Conservation (phyloP, 2,329 filamentous ascomycete species). For the Blumeria hordei region DNA sequence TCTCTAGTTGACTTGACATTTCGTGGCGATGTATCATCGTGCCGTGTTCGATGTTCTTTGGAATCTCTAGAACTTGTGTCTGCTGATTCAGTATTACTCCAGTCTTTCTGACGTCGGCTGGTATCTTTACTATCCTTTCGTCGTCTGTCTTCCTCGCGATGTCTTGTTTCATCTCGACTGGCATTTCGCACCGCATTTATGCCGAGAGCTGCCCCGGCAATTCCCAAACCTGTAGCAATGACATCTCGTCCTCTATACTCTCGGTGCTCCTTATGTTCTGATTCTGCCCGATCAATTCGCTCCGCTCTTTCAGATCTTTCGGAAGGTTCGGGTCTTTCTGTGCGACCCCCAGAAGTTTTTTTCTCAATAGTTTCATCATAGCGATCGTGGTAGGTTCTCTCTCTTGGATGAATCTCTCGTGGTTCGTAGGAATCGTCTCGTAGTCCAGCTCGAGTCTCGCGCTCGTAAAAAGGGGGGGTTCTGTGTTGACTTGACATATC, state of each 20-base stretch:
- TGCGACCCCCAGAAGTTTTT: conserved; percentile 10
- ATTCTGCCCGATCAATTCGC: conserved; percentile 3
- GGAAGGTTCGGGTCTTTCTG: not conserved
- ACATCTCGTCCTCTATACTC: conserved; percentile 12
- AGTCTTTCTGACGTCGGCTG: conserved; percentile 8
- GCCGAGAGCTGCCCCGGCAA: conserved; percentile 14
- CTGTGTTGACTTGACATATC: conserved; percentile 3
- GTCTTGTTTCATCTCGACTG: conserved; percentile 7
- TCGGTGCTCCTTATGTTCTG: conserved; percentile 3
- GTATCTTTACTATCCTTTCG: conserved; percentile 12
- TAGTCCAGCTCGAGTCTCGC: conserved; percentile 6
- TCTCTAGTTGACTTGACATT: conserved; percentile 1
- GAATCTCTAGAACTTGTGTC: conserved; percentile 8
- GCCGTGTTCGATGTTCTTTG: conserved; percentile 7
- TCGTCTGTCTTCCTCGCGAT: conserved; percentile 11
- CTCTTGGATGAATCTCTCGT: conserved; percentile 11
- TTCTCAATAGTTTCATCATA: conserved; percentile 12
- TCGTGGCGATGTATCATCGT: conserved; percentile 6
- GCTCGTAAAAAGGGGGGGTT: conserved; percentile 12
- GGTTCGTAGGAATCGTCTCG: conserved; percentile 14
- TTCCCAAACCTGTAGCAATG: conserved; percentile 12
- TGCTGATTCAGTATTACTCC: conserved; percentile 8
- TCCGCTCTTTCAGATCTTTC: conserved; percentile 6
- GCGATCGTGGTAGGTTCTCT: conserved; percentile 9
- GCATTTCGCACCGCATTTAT: conserved; percentile 13